phyloP scores from a whole-genome alignment of 495 filamentous ascomycete genomes.

The Xylaria curta region DNA sequence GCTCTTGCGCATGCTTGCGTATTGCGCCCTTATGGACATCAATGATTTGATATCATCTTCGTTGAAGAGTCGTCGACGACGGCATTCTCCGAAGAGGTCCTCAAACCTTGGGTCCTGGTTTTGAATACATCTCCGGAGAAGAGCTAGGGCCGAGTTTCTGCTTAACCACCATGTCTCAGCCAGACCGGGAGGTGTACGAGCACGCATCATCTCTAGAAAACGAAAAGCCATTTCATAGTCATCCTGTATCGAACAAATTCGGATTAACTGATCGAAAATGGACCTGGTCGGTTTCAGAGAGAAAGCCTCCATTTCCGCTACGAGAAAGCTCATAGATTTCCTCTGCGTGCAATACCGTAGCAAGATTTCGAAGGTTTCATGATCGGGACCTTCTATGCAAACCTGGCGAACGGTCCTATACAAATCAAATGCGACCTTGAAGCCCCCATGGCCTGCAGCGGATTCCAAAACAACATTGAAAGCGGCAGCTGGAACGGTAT shows the following conservation, averaged over 20 bases:
- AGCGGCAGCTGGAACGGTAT: conserved; percentile 59
- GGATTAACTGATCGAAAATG: conserved; percentile 74
- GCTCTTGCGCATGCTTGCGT: neutral
- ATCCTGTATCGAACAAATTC: conserved; percentile 63
- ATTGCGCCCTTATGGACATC: neutral
- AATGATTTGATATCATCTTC: conserved; percentile 24
- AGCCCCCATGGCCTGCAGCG: conserved; percentile 45
- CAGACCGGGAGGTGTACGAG: conserved; percentile 23
- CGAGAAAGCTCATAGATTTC: conserved; percentile 69
- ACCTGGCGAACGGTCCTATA: conserved; percentile 75
- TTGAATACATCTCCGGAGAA: conserved; percentile 52
- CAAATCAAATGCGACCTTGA: conserved; percentile 65
- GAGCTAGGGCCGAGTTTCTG: conserved; percentile 39
- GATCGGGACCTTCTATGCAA: conserved; percentile 62
- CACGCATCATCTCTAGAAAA: conserved; percentile 63
- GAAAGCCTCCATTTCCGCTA: conserved; percentile 74
- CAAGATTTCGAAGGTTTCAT: conserved; percentile 69
- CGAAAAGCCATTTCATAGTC: conserved; percentile 63
- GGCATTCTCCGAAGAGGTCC: conserved; percentile 46
- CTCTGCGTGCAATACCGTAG: conserved; percentile 66
- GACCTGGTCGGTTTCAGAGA: conserved; percentile 61
- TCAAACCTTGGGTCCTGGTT: conserved; percentile 53
- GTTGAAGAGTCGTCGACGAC: conserved; percentile 11
- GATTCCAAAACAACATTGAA: conserved; percentile 70
- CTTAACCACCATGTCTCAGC: conserved; percentile 47